phyloP scores from a whole-genome alignment of 441 rosid species.

The Adansonia gregorii region DNA sequence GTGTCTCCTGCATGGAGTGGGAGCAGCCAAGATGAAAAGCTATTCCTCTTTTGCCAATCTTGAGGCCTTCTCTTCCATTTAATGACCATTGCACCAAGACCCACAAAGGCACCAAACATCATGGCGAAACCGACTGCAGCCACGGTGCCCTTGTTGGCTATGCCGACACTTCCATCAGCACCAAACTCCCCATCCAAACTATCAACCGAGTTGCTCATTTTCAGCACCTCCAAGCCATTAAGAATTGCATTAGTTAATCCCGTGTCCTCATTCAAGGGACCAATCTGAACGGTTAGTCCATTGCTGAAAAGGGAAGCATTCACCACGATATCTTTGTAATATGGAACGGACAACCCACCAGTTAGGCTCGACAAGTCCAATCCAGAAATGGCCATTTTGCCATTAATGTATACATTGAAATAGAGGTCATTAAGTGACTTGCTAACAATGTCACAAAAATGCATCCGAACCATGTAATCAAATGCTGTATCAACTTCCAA shows the following conservation, averaged over 20 bases:
- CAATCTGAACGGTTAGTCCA: slow-evolving; percentile 61
- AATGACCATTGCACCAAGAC: slow-evolving; percentile 90
- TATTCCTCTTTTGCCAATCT: slow-evolving; percentile 86
- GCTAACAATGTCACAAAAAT: slow-evolving; percentile 87
- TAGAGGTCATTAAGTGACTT: slow-evolving; percentile 68
- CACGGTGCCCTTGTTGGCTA: slow-evolving; percentile 47
- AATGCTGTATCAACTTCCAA: slow-evolving; percentile 61
- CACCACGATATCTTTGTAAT: slow-evolving; percentile 73
- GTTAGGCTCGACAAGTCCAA: slow-evolving; percentile 66
- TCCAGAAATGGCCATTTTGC: slow-evolving; percentile 65
- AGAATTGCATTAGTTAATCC: slow-evolving; percentile 65
- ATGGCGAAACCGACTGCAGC: slow-evolving; percentile 82
- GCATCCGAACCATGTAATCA: slow-evolving; percentile 61
- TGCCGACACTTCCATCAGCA: slow-evolving; percentile 52
- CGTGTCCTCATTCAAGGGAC: slow-evolving; percentile 65
- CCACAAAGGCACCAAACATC: slow-evolving; percentile 96
- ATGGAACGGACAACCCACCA: slow-evolving; percentile 51
- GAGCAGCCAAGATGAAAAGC: slow-evolving; percentile 91
- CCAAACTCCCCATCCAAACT: slow-evolving; percentile 94
- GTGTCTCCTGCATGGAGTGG: slow-evolving; percentile 73
- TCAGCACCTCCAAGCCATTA: slow-evolving; percentile 81
- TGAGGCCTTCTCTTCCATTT: slow-evolving; percentile 90
- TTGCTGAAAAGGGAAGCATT: slow-evolving; percentile 50
- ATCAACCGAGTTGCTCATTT: slow-evolving; percentile 75
- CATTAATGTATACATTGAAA: slow-evolving; percentile 79